These are phyloP conservation scores for Capsella rubella DNA, from an alignment of 441 rosid species.

Conservation along the genomic window DNA sequence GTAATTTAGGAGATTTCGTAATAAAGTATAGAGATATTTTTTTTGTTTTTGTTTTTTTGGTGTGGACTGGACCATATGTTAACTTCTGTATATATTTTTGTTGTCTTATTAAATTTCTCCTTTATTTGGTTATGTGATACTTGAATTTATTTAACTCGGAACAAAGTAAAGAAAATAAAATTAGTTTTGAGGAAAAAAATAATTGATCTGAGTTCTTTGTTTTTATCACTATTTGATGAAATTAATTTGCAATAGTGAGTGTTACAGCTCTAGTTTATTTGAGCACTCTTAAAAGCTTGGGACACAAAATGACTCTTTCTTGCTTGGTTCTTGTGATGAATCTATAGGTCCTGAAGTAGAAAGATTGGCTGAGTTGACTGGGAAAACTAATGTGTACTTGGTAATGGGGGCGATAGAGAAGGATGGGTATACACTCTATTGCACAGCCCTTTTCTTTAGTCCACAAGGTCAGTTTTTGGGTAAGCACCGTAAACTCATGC, in stretches of 20 bases:
- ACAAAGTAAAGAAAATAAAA: background rate
- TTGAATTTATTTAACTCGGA: background rate
- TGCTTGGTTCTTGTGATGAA: conserved; percentile 17
- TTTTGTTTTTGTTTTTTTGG: no score
- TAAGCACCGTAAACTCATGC: conserved; percentile 92
- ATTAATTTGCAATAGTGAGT: background rate
- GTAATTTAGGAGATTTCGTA: no score
- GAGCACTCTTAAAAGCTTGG: background rate
- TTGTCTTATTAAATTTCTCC: background rate
- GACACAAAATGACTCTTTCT: conserved; percentile 5
- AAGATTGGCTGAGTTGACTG: conserved; percentile 73
- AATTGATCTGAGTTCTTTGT: background rate
- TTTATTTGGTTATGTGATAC: background rate
- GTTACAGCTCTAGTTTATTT: background rate
- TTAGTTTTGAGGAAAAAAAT: background rate
- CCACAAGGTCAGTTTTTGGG: conserved; percentile 74
- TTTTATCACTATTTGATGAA: background rate
- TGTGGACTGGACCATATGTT: no score
- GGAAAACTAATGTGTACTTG: conserved; percentile 68
- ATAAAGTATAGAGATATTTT: no score
- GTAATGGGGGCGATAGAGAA: conserved; percentile 91
- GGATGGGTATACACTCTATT: conserved; percentile 77
- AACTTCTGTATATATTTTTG: no score
- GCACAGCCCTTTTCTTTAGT: conserved; percentile 80
- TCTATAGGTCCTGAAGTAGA: conserved; percentile 78